A percentile compares a stretch with the other conserved stretches of the same genome.
phyloP scores from a whole-genome alignment of 495 filamentous ascomycete genomes.

The Tuber aestivum region DNA sequence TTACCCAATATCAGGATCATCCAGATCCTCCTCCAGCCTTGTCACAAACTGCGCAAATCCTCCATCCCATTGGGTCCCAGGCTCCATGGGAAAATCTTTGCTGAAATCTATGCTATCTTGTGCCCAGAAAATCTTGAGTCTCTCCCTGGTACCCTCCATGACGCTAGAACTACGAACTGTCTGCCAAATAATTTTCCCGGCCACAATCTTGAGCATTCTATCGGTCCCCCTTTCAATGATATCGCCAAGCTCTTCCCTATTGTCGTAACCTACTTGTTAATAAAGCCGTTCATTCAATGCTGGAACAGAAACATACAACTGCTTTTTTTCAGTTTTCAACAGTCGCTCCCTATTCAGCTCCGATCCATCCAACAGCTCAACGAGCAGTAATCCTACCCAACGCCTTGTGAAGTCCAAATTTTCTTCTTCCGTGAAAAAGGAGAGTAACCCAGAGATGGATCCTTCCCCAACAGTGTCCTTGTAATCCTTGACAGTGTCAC shows the following conservation, averaged over 20 bases:
- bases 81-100: slow-evolving; percentile 25
- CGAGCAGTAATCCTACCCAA: slow-evolving; percentile 33
- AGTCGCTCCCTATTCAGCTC: slow-evolving; percentile 18
- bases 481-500: slow-evolving; percentile 13
- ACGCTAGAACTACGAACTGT: slow-evolving; percentile 14
- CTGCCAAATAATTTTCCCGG: slow-evolving; percentile 37
- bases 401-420: slow-evolving; percentile 24
- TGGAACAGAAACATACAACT: slow-evolving; percentile 18
- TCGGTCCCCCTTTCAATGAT: slow-evolving; percentile 27
- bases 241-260: slow-evolving; percentile 31
- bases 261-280: slow-evolving; percentile 11
- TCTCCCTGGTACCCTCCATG: slow-evolving; percentile 19
- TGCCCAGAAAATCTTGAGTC: slow-evolving; percentile 21
- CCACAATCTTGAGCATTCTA: slow-evolving; percentile 37
- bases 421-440: slow-evolving; percentile 14
- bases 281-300: not conserved
- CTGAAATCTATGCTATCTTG: slow-evolving; percentile 6
- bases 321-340: slow-evolving; percentile 16
- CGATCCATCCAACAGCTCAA: slow-evolving; percentile 24
- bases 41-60: slow-evolving; percentile 24
- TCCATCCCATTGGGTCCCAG: slow-evolving; percentile 31
- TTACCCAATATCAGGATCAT: slow-evolving; percentile 23
- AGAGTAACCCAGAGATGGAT: slow-evolving; percentile 17
- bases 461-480: slow-evolving; percentile 24
- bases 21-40: slow-evolving; percentile 27